Base-by-base conservation (phyloP, 495 filamentous ascomycete species). In the Aspergillus egyptiacus region DNA sequence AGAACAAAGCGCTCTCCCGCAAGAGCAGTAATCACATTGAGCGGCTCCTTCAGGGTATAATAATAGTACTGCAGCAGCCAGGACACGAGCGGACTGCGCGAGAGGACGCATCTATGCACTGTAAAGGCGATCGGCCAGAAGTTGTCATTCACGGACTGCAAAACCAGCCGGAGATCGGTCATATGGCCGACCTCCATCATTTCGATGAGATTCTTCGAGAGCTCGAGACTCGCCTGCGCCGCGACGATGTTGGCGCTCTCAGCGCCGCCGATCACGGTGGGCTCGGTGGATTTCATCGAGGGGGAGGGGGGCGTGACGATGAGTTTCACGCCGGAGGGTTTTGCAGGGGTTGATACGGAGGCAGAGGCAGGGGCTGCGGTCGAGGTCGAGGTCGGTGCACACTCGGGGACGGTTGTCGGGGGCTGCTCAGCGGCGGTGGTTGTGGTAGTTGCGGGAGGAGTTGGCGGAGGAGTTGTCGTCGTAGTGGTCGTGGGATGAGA, bases 101-200 rank as follows among this genome's bases (percentile, higher is more conserved):
- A 38, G 20, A 63, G 22, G 8, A 62, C 22, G 24, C 53, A 45
- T n/a, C 39, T 56, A 48, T 66, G 63, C n/a, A 35, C 38, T 2
- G 18, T 34, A 14, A 58, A 51, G 7, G 25, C 30, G 22, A 61
- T 31, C 19, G 55, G 47, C 30, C 18, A 34, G 43, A 58, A 56
- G 2, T 40, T 10, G 17, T 54, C 36, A 3, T 33, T 41, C 0
- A 33, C 30, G 2, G 60, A 62, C 8, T 32, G 48, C 24, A 65
- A 47, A 9, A 51, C 25, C 17, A 68, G 46, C 2, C 38, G 30
- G 14, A 45, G 43, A 40, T 68, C 65, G 4, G 51, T 47, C 23
- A 62, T 52, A 14, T 55, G 37, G 6, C 33, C 19, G 5, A 33
- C 23, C 9, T 50, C 47, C n/a, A 56, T 45, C n/a, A 57, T 34